Percentiles rank a stretch among this genome's conserved stretches.
Evolutionary conservation across 1,284 basidiomycete species (phyloP).

Genomic region (Puccinia horiana): DNA sequence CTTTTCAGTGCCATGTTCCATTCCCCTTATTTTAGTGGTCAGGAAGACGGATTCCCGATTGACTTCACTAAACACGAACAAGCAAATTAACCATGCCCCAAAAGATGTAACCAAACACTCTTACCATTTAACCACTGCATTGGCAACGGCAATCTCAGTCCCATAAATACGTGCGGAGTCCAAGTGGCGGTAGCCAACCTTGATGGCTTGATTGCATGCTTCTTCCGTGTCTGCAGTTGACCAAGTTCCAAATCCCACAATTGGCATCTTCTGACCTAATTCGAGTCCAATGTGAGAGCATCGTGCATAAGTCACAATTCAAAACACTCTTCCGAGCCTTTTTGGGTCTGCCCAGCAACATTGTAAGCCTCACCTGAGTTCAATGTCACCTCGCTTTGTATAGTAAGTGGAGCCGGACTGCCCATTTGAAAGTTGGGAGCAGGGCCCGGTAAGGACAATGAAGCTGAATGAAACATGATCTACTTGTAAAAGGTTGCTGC

Average conservation of each 20-base stretch:
- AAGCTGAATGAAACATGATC: background rate
- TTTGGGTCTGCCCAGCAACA: background rate
- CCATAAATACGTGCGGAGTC: conserved; percentile 68
- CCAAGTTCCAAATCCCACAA: conserved; percentile 78
- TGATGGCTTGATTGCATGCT: conserved; percentile 74
- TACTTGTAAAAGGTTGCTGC: background rate
- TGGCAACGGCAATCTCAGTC: conserved; percentile 69
- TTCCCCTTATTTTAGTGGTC: conserved; percentile 58
- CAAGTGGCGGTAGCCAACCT: conserved; percentile 62
- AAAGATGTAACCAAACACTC: background rate
- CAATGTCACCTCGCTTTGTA: background rate
- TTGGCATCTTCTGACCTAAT: conserved; percentile 64
- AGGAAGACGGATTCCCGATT: conserved; percentile 68
- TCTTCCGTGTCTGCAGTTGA: conserved; percentile 70
- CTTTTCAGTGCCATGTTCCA: conserved; percentile 52
- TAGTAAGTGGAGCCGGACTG: background rate
- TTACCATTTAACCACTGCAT: conserved; percentile 63
- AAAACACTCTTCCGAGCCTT: background rate
- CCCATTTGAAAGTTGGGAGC: background rate
- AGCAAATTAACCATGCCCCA: background rate
- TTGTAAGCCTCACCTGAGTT: background rate
- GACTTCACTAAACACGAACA: conserved; percentile 58
- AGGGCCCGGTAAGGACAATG: background rate
- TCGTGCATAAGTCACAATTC: background rate
- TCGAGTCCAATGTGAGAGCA: background rate